Conservation (phyloP, 768 basidiomycete genomes). For the Strobilomyces confusus region DNA sequence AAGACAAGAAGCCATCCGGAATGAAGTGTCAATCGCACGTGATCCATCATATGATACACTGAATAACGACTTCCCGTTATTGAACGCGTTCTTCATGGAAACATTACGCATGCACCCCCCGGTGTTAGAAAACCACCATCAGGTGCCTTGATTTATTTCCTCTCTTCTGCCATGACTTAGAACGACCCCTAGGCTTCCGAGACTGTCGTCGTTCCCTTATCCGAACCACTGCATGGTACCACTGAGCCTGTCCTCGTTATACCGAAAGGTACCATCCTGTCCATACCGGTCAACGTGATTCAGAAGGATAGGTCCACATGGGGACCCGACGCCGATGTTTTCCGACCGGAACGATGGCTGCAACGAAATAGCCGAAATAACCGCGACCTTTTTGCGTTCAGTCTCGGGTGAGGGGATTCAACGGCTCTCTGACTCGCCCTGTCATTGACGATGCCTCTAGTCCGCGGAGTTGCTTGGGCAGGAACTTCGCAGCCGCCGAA, state of each 20-base stretch:
- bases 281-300: constrained; percentile 54
- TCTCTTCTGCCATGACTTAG: constrained; percentile 4
- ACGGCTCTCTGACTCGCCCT: neutral
- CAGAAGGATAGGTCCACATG: constrained; percentile 51
- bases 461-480: constrained; percentile 58
- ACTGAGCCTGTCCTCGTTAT: constrained; percentile 42
- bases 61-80: constrained; percentile 45
- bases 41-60: constrained; percentile 52
- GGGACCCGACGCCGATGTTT: constrained; percentile 56
- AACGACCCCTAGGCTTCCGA: constrained; percentile 39
- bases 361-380: constrained; percentile 35
- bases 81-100: constrained; percentile 61
- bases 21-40: constrained; percentile 43
- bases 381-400: constrained; percentile 53
- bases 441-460: constrained; percentile 30
- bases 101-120: constrained; percentile 59
- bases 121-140: constrained; percentile 63
- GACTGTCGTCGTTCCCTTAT: constrained; percentile 52
- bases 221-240: constrained; percentile 45
- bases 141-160: constrained; percentile 31
- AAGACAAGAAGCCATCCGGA: constrained; percentile 53
- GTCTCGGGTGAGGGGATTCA: constrained; percentile 44
- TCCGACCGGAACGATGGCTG: constrained; percentile 64
- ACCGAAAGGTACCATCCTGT: constrained; percentile 53
- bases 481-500: constrained; percentile 53